Base-by-base conservation (phyloP, 1,284 basidiomycete genomes). In the Leccinum solheimii region DNA sequence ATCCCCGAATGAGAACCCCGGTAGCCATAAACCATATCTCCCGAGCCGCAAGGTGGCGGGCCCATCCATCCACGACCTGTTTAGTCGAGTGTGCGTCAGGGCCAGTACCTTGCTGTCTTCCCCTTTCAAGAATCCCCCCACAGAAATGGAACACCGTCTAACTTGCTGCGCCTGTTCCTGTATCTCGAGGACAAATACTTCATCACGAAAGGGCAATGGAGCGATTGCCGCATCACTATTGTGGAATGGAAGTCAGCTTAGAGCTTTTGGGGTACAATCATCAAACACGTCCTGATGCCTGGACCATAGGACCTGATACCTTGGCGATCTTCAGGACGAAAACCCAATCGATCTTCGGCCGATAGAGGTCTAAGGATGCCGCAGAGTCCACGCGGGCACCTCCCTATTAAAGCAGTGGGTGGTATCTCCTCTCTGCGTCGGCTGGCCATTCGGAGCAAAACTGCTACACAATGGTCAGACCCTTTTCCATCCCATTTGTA, bases 401-500 rank as follows among this genome's bases (percentile, higher is more conserved):
- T 21, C 40, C 38, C 56, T 64, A 59, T 65, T 57, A 60, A 66
- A 70, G 30, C 40, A 11, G 26, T 38, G 34, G 49, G 21, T 13
- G 48, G 32, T 16, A 3, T 30, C 21, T 32, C 52, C 34, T 53
- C 57, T 32, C 34, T 43, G 45, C 26, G 11, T 50, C 40, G 40
- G 21, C 54, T 43, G 56, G 52, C 56, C 62, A 62, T 61, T 27
- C 60, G 34, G 62, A 56, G 59, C 69, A 43, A 52, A 63, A 55
- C 61, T 67, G 61, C 69, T 73, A 69, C 69, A 59, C 62, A 49
- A 62, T 70, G 71, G 69, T 69, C 71, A 70, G 70, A 68, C 68
- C 65, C 61, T 60, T 60, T 73, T 64, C 62, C 64, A 48, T 63
- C 69, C 48, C 71, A 73, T 72, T 60, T 73, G 69, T 69, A 72